A percentile compares a stretch with the other conserved stretches of the same genome.
Conservation (phyloP, 192 early-diverging fungal genomes). For the Tieghemiomyces parasiticus region DNA sequence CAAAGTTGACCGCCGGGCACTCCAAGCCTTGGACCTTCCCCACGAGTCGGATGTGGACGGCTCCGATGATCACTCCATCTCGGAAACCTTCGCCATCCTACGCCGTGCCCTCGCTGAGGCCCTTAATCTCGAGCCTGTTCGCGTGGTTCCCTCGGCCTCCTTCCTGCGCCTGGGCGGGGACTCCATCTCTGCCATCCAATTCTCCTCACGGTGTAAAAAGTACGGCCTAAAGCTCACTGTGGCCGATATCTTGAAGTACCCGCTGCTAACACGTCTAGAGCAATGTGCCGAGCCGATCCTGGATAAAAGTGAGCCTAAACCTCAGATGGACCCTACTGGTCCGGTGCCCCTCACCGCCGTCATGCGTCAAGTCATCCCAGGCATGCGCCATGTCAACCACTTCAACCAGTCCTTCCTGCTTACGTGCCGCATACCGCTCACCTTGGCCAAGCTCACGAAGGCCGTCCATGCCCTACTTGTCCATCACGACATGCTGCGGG, state of each 20-base stretch:
- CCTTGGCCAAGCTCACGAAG: neutral
- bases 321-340: neutral
- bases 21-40: neutral
- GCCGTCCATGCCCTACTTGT: neutral
- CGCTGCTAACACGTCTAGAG: neutral
- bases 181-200: neutral
- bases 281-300: neutral
- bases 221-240: neutral
- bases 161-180: neutral
- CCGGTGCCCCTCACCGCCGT: neutral
- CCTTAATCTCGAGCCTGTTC: neutral
- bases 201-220: neutral
- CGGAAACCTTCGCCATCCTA: neutral
- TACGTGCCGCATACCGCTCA: neutral
- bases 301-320: neutral
- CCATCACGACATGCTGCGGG: conserved; percentile 8
- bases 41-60: neutral
- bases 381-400: neutral
- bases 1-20: neutral
- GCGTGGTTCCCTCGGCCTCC: neutral
- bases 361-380: neutral
- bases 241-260: neutral
- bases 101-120: neutral
- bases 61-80: neutral
- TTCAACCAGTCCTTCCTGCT: neutral